Base-by-base conservation (phyloP, 208 protist species). In the Trypanosoma melophagium region DNA sequence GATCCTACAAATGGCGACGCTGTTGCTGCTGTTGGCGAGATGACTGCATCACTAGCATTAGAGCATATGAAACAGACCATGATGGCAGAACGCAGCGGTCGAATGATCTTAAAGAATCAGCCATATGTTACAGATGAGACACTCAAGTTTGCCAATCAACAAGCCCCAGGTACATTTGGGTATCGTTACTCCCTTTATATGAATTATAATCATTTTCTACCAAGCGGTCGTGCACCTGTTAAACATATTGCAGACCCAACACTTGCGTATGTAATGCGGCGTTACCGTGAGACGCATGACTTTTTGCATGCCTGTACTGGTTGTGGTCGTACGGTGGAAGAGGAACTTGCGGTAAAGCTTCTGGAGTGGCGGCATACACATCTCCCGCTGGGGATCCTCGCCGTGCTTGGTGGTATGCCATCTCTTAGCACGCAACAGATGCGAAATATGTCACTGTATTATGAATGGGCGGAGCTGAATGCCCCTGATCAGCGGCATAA, bases 211-310 rank as follows among this genome's bases (percentile, higher is more conserved):
- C 52, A 83, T 54, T 95, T 95, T 65, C 78, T 68, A 16, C 89
- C 89, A 7, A 87, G 73, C 57, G 89, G 79, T 40, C 81, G 89
- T 8, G 76, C 86, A 14, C 68, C 81, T 13, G 86, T 93, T 60
- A 74, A 53, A 54, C 71, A 84, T 70, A 83, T 95, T 25, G 69
- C 66, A 5, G 89, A 95, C 65, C 83, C 82, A 19, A 83, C 74
- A 5, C 78, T 92, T 52, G 77, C 79, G 44, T 95, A 95, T 76
- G 75, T 95, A 21, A 95, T 95, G 89, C 91, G 75, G 40, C 81
- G 89, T 53, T 89, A 95, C 59, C 86, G 89, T n/a, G 78, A 95
- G 69, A 89, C 79, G 63, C 89, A 95, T 66, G 89, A 95, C 69
- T 95, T 92, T 62, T 49, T 93, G 38, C 89, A 95, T 74, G 80